phyloP scores from a whole-genome alignment of 106 monocot species.

The Dendrobium officinale region DNA sequence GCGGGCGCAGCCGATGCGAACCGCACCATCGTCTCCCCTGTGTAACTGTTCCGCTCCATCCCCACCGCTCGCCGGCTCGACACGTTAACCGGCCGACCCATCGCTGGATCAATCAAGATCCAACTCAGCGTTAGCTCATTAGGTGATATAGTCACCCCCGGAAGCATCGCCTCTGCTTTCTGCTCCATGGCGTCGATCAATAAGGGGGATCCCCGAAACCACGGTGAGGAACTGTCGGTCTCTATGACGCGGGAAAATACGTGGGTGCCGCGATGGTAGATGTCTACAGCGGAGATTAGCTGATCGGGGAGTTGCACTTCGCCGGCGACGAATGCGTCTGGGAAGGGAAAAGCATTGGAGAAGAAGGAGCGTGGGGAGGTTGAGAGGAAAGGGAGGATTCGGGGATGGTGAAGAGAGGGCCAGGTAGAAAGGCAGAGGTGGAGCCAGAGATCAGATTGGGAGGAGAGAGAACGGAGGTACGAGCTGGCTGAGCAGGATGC shows the following conservation, averaged over 20 bases:
- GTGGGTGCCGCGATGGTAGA: slow-evolving; percentile 29
- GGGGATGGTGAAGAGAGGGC: slow-evolving; percentile 49
- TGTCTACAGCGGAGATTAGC: slow-evolving; percentile 61
- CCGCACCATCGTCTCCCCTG: slow-evolving; percentile 37
- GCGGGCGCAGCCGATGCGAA: slow-evolving; percentile 36
- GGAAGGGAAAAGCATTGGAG: slow-evolving; percentile 23
- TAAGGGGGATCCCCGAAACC: slow-evolving; percentile 72
- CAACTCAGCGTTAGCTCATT: slow-evolving; percentile 50
- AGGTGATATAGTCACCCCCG: slow-evolving; percentile 9
- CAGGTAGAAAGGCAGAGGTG: slow-evolving; percentile 48
- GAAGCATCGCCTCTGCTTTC: background rate
- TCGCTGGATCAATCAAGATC: slow-evolving; percentile 50
- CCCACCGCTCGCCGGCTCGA: slow-evolving; percentile 55
- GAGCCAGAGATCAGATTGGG: slow-evolving; percentile 34
- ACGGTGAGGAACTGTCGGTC: slow-evolving; percentile 29
- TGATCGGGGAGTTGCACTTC: background rate
- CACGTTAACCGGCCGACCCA: slow-evolving; percentile 31
- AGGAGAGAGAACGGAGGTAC: slow-evolving; percentile 30
- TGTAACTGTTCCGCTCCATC: slow-evolving; percentile 48
- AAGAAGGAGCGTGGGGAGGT: slow-evolving; percentile 31
- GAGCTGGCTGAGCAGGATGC: slow-evolving; percentile 37
- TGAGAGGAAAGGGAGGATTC: slow-evolving; percentile 7
- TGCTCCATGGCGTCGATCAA: slow-evolving; percentile 49
- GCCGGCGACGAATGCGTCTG: too few relatives aligned
- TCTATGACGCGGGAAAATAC: slow-evolving; percentile 55